A percentile compares a stretch with the other conserved stretches of the same genome.
Conservation (phyloP, 805 yeast genomes). For the Torulaspora indica region DNA sequence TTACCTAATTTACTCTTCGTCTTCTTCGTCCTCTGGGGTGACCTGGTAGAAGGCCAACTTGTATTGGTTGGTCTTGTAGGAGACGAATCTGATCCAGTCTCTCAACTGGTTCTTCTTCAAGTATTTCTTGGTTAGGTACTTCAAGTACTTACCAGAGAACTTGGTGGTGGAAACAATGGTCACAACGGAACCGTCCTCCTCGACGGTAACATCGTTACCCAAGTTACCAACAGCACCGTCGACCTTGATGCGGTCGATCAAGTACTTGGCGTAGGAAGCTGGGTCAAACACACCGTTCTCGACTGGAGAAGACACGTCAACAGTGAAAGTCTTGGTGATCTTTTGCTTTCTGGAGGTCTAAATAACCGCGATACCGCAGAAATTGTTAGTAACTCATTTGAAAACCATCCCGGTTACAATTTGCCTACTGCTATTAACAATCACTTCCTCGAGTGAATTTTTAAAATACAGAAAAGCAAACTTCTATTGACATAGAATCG, state of each 20-base stretch:
- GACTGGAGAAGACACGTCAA: constrained; percentile 96
- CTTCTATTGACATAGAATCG: constrained; percentile 2
- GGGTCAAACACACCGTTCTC: constrained; percentile 97
- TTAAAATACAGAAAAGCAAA: constrained; percentile 27
- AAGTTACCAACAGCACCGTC: constrained; percentile 95
- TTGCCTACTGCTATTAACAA: constrained; percentile 41
- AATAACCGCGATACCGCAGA: constrained; percentile 31
- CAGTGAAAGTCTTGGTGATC: constrained; percentile 83
- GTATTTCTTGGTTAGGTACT: constrained; percentile 99
- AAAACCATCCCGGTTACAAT: constrained; percentile 16
- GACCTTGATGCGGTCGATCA: constrained; percentile 98
- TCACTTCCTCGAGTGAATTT: constrained; percentile 29
- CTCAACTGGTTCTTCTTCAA: constrained; percentile 99
- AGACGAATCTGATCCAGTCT: constrained; percentile 99
- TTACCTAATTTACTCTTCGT: constrained; percentile 67
- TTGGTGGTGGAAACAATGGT: constrained; percentile 85
- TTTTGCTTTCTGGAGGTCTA: constrained; percentile 82
- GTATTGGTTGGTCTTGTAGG: constrained; percentile 92
- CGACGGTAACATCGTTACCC: constrained; percentile 87
- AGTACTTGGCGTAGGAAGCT: constrained; percentile 94
- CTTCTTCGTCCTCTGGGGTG: constrained; percentile 92
- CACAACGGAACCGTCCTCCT: constrained; percentile 84
- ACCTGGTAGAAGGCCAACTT: constrained; percentile 98
- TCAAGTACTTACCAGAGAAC: constrained; percentile 99
- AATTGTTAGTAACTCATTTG: constrained; percentile 12